Evolutionary conservation across 2,329 filamentous ascomycete genomes (phyloP), one percentile per base, ranked within the genome.

Genomic region (Fusarium sp.): DNA sequence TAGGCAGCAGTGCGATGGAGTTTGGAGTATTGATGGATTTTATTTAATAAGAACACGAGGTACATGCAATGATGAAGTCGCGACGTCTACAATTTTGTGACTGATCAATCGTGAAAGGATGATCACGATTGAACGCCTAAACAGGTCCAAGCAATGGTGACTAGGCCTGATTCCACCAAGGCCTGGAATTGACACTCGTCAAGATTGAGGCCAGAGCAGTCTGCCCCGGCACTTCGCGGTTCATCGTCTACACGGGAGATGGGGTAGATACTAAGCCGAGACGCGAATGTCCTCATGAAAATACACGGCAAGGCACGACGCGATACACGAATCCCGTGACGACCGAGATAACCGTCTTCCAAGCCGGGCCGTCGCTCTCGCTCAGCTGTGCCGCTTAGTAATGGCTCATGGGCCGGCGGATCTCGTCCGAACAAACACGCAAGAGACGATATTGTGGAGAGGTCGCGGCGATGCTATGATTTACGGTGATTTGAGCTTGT

Each of bases 1-100:
- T 58, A 44, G 33, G 44, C 31, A 45, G 52, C 31, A 62, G 60
- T 53, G 50, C 56, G 55, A 63, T 17, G 57, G 68, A 63, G 67
- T 63, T 29, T 54, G 62, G 68, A 45, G 68, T 68, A 36, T 65
- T 54, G 22, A 18, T 54, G 49, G 49, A 35, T 55, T 49, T 22
- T 45, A 50, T 45, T n/a, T 14, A 50, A 35, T 60, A 62, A 57
- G 42, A 64, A 65, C 36, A 67, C 50, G 47, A 69, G 22, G 33
- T 62, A 44, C 55, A 52, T 14, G 63, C 22, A 36, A 31, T 36
- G 18, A 45, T 39, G 25, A 35, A 50, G 27, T 41, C 2, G n/a
- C 31, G 31, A 53, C 33, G 11, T 33, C 17, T 55, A 29, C 13
- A 13, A 13, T 5, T 27, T 27, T 25, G 47, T 50, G 31, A 20